phyloP scores from a whole-genome alignment of 2,329 filamentous ascomycete species.

The Piedraia hortae region DNA sequence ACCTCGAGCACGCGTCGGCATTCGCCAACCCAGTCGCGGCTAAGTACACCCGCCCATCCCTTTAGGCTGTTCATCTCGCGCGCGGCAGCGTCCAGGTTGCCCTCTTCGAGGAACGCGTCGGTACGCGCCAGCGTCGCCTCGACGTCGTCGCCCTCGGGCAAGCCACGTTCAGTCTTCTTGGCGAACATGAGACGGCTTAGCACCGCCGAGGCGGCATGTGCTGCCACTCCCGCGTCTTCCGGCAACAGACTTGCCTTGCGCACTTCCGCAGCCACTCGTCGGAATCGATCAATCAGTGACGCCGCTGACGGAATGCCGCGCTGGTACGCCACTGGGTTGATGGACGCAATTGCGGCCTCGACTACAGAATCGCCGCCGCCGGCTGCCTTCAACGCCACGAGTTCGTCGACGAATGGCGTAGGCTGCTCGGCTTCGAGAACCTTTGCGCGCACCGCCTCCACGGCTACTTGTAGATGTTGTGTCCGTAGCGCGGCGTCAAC shows the following conservation, averaged over 20 bases:
- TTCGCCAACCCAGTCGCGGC: constrained; percentile 79
- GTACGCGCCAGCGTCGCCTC: constrained; percentile 80
- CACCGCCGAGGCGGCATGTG: constrained; percentile 69
- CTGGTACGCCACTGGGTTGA: constrained; percentile 84
- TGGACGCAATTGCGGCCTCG: constrained; percentile 80
- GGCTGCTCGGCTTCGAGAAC: constrained; percentile 49
- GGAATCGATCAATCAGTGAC: constrained; percentile 84
- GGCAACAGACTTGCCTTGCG: constrained; percentile 81
- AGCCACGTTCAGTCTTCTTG: constrained; percentile 28
- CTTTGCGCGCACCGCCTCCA: constrained; percentile 70
- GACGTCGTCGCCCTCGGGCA: constrained; percentile 64
- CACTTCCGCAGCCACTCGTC: constrained; percentile 71
- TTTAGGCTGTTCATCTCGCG: constrained; percentile 81
- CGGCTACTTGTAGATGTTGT: constrained; percentile 84
- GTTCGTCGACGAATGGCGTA: constrained; percentile 61
- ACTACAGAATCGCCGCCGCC: constrained; percentile 48
- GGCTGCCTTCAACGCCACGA: constrained; percentile 74
- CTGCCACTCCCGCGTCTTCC: constrained; percentile 79
- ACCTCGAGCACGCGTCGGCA: constrained; percentile 82
- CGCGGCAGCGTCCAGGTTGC: constrained; percentile 69
- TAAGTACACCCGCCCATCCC: constrained; percentile 88
- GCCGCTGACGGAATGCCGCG: constrained; percentile 59
- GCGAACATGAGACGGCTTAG: constrained; percentile 90
- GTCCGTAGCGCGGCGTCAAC: constrained; percentile 77
- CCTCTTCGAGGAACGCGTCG: constrained; percentile 75